Percentiles rank a stretch among this genome's conserved stretches.
These are phyloP conservation scores for Aspergillus heteromorphus DNA, from an alignment of 495 filamentous ascomycete species.

Conservation along the genomic window DNA sequence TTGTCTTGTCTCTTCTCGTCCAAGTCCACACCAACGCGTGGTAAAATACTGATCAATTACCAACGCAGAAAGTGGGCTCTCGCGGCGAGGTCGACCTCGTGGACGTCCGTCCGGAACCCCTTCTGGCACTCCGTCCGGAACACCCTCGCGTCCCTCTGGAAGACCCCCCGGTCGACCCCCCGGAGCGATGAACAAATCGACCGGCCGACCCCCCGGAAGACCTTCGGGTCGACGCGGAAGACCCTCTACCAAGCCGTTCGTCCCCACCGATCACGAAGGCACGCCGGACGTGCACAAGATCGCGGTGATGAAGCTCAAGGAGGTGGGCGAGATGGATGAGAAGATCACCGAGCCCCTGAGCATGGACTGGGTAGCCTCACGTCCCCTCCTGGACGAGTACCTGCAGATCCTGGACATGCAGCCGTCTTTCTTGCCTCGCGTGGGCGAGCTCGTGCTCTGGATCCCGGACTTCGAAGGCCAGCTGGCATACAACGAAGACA, in stretches of 20 bases:
- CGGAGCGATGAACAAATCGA: neutral
- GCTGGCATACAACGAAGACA: constrained; percentile 29
- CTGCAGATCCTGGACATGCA: constrained; percentile 34
- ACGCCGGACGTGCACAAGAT: constrained; percentile 48
- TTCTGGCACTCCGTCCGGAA: constrained; percentile 1
- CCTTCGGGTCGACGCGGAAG: constrained; percentile 2
- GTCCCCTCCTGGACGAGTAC: no score
- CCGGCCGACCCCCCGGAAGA: constrained; percentile 12
- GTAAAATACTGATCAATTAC: neutral
- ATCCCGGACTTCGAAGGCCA: constrained; percentile 31
- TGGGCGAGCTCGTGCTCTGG: constrained; percentile 57
- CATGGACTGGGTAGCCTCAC: constrained; percentile 51
- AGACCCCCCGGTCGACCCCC: neutral
- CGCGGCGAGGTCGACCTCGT: neutral
- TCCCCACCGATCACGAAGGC: constrained; percentile 32
- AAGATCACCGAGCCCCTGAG: constrained; percentile 42
- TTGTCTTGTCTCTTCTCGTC: neutral
- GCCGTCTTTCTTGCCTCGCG: constrained; percentile 48
- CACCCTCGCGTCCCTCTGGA: constrained; percentile 8
- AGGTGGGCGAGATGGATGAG: constrained; percentile 32
- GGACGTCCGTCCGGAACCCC: constrained; percentile 1
- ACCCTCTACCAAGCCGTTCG: neutral
- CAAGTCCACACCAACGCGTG: neutral
- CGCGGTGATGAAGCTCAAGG: constrained; percentile 45
- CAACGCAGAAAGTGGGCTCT: neutral